Percentiles rank a stretch among this genome's conserved stretches.
Conservation (phyloP, 345 rosid species). For the Rubroshorea leprosula region DNA sequence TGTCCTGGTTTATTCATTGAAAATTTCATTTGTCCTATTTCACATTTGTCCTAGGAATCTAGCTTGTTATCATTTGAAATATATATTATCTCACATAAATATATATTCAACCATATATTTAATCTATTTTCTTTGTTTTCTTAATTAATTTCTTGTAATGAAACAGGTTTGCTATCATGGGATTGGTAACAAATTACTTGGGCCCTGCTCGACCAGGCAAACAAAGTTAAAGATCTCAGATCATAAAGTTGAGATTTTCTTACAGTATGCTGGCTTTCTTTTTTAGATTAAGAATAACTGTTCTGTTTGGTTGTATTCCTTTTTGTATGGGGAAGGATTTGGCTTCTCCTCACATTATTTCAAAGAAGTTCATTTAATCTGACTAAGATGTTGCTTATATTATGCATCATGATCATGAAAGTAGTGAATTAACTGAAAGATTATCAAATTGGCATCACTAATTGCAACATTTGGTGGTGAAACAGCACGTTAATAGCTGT, state of each 20-base stretch:
- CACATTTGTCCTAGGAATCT: not conserved
- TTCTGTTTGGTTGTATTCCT: not conserved
- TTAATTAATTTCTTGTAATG: not conserved
- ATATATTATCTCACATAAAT: not conserved
- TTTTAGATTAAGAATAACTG: not conserved
- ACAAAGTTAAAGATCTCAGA: constrained; percentile 26
- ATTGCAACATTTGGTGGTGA: no score
- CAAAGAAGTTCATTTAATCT: no score
- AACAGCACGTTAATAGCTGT: no score
- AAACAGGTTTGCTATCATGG: constrained; percentile 96
- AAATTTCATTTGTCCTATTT: no score
- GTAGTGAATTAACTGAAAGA: no score
- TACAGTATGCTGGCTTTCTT: not conserved
- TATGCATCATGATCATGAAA: no score
- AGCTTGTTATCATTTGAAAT: not conserved
- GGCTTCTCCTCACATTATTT: no score
- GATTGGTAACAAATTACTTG: constrained; percentile 85
- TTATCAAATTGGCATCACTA: no score
- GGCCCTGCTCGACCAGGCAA: constrained; percentile 73
- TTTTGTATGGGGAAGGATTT: no score
- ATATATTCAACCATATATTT: not conserved
- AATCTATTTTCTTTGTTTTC: not conserved
- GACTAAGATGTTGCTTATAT: no score
- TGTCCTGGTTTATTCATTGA: no score
- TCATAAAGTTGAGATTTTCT: constrained; percentile 9